Evolutionary conservation across 345 rosid species (phyloP), one percentile per base, ranked within the genome.

Genomic region (Tarenaya hassleriana): DNA sequence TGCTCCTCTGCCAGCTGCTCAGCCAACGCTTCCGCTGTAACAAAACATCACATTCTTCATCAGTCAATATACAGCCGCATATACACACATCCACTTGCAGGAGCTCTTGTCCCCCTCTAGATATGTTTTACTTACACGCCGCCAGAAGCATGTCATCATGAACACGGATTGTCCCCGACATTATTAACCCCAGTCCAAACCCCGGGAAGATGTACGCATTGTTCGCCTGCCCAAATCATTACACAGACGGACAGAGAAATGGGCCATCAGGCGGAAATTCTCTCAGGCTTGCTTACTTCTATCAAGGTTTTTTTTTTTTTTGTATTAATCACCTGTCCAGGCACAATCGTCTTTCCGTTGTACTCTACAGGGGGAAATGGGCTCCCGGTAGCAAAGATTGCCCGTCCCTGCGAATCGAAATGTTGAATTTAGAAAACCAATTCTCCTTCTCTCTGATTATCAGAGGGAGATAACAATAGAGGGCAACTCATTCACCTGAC

Each of bases 161-260:
- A 43, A 84, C 95, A 4, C 96, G 98, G 46, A 91, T 87, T 13
- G 98, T 65, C 13, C 98, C 98, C 5, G 98, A 91, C 89, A 87
- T 87, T 43, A 91, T 77, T 63, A 91, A 70, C 46, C 98, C 98
- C 59, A 91, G 76, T 47, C 98, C 98, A 19, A 91, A 69, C 57
- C 98, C 98, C 24, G 98, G 98, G 79, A 87, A 91, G 52, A 91
- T 81, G 70, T 91, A 91, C 9, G 98, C 98, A 61, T 91, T 91
- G 72, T 91, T 91, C 41, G 95, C 88, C 98, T 86, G 84, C 34
- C 45, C 31, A 56, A 67, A 16, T 33, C 32, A 52, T n/a, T 7
- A 54, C 44, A 42, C 12, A 6, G 50, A 41, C n/a, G n/a, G n/a
- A n/a, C n/a, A 54, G 11, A 55, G 34, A 29, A 53, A 34, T 71